phyloP scores from a whole-genome alignment of 495 filamentous ascomycete species.

The Penicillium nucicola region DNA sequence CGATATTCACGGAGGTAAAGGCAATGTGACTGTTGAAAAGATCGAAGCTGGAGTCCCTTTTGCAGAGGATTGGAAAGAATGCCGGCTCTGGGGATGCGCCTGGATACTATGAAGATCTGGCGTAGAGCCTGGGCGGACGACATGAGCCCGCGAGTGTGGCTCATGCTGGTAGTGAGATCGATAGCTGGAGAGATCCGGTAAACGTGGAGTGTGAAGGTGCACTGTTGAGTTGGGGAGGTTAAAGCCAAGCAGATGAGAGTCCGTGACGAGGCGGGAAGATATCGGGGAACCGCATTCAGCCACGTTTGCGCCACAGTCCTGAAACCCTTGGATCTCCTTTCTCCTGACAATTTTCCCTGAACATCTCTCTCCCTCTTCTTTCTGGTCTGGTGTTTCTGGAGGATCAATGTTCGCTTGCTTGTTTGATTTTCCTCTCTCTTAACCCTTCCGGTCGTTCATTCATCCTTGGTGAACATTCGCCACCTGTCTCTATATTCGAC shows the following conservation, averaged over 20 bases:
- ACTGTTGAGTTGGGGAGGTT: too few species aligned
- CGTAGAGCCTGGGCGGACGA: conserved; percentile 39
- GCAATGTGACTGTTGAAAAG: conserved; percentile 9
- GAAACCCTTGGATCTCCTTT: conserved; percentile 26
- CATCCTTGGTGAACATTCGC: conserved; percentile 15
- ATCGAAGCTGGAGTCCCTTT: conserved; percentile 8
- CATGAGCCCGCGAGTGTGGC: conserved; percentile 35
- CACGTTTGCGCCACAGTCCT: conserved; percentile 28
- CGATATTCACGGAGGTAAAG: conserved; percentile 5
- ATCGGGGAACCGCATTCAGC: conserved; percentile 18
- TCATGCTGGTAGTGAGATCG: conserved; percentile 30
- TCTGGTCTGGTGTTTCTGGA: conserved; percentile 23
- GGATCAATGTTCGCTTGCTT: conserved; percentile 29
- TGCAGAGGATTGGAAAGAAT: conserved; percentile 8
- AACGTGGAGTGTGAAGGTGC: neutral
- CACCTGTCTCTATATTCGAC: conserved; percentile 10
- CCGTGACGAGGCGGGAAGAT: conserved; percentile 2
- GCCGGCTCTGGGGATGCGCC: conserved; percentile 12
- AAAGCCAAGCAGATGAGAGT: neutral
- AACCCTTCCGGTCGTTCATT: conserved; percentile 25
- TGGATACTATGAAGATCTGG: conserved; percentile 30
- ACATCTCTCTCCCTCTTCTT: conserved; percentile 11
- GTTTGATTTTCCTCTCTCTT: conserved; percentile 1
- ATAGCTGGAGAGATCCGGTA: neutral
- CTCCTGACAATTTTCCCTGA: conserved; percentile 14